Base-by-base conservation (phyloP, 2,329 filamentous ascomycete species). In the Pseudogymnoascus sp. region DNA sequence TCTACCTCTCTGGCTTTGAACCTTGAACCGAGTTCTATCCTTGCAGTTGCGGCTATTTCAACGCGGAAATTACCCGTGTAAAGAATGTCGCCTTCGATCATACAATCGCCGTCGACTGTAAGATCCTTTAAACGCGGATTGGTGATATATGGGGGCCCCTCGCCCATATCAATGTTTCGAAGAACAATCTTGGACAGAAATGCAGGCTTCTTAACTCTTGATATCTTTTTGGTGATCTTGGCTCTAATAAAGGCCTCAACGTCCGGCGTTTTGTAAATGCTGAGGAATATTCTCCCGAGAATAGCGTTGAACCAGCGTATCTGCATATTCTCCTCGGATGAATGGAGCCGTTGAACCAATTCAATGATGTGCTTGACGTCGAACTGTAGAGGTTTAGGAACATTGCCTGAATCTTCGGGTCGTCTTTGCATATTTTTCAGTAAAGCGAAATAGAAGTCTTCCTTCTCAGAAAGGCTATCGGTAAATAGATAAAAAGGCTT, bases 371-470 rank as follows among this genome's bases (percentile, higher is more conserved):
- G 87, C 71, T 89, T 88, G 15, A 91, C 85, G 31, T 96, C 89
- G 70, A 96, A 96, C 13, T 87, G 82, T 66, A 90, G 83, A 9
- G 90, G 88, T 62, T 82, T 81, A 0, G 92, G 91, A 0, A 86
- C 83, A 19, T 80, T 79, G 62, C 82, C 79, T 21, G 79, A 79
- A 2, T 79, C 77, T 40, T 82, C 80, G 64, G 85, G 80, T 15
- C 83, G 83, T 69, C 88, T 86, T 68, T 92, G 88, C 72, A 96
- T 90, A 67, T 93, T 96, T 70, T 88, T 87, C 40, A 99, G 80
- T 69, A 99, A 80, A 11, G 93, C 90, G 75, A 96, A 93, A 75
- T 99, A 99, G 76, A 99, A 97, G 73, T 99, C 95, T 75, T 99
- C 95, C 75, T 99, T 99, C 56, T 95, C 91, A 0, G 93, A 96